Evolutionary conservation across 768 basidiomycete species (phyloP).

Genomic region (Cystobasidium tubakii): DNA sequence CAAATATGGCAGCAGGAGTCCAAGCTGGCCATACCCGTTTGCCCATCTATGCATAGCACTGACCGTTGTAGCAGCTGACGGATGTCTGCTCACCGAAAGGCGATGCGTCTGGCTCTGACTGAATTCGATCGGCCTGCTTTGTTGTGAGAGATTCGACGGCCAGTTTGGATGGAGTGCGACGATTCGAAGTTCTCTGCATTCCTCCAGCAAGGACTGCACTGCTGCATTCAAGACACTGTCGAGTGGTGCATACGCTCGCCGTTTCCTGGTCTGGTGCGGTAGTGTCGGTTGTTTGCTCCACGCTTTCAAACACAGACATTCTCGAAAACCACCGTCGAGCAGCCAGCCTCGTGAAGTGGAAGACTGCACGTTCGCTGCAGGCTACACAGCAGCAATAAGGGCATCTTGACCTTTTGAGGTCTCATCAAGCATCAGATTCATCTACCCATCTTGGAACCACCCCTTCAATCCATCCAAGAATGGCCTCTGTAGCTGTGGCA

Average conservation of each 20-base stretch:
- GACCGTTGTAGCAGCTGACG: too few species aligned
- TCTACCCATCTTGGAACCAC: not conserved
- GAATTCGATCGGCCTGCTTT: conserved; percentile 9
- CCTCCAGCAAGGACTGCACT: not conserved
- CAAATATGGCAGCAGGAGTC: too few species aligned
- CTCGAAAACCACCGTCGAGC: not conserved
- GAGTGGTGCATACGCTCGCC: not conserved
- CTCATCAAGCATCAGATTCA: not conserved
- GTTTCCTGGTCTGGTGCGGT: not conserved
- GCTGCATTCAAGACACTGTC: not conserved
- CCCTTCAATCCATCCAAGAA: not conserved
- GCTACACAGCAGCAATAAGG: too few species aligned
- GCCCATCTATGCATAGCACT: too few species aligned
- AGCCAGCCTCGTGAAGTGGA: not conserved
- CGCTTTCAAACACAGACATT: too few species aligned
- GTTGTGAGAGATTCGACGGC: conserved; percentile 15
- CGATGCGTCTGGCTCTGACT: not conserved
- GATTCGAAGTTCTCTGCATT: not conserved
- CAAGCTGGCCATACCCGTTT: too few species aligned
- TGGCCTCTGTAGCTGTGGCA: conserved; percentile 1
- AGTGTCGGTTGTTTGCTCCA: too few species aligned
- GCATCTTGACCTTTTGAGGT: too few species aligned
- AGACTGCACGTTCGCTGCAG: not conserved
- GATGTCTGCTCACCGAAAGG: too few species aligned
- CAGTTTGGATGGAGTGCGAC: not conserved